phyloP scores from a whole-genome alignment of 2,329 filamentous ascomycete species.

The Fusarium sublunatum region DNA sequence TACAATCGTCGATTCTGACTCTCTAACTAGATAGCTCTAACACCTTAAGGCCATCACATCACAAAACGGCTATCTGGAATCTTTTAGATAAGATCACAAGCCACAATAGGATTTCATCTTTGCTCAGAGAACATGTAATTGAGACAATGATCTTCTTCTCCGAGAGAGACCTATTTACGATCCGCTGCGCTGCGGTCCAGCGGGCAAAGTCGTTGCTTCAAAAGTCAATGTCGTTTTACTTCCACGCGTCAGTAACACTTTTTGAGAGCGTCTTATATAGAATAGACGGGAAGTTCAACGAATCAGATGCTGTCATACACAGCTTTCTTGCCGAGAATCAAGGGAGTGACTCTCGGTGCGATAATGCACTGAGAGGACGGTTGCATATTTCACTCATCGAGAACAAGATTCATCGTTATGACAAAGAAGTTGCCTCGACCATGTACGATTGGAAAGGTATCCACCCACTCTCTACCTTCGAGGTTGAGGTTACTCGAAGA shows the following conservation, averaged over 20 bases:
- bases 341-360: slow-evolving; percentile 34
- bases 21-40: neutral
- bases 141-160: slow-evolving; percentile 49
- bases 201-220: slow-evolving; percentile 41
- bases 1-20: rapidly evolving
- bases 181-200: slow-evolving; percentile 43
- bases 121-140: slow-evolving; percentile 36
- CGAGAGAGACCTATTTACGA: slow-evolving; percentile 47
- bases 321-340: slow-evolving; percentile 41
- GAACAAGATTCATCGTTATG: slow-evolving; percentile 51
- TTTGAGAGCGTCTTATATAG: slow-evolving; percentile 50
- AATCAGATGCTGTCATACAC: slow-evolving; percentile 42
- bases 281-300: slow-evolving; percentile 42
- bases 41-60: slow-evolving; percentile 32
- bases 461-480: slow-evolving; percentile 47
- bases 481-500: slow-evolving; percentile 50
- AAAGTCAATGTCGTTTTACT: slow-evolving; percentile 49
- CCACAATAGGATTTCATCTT: slow-evolving; percentile 24
- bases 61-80: slow-evolving; percentile 46
- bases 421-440: slow-evolving; percentile 43
- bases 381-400: slow-evolving; percentile 51
- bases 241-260: slow-evolving; percentile 47
- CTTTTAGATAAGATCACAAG: slow-evolving; percentile 39
- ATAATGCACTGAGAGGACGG: slow-evolving; percentile 48
- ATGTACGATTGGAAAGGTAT: slow-evolving; percentile 50